Evolutionary conservation across 129 eudicot species (phyloP).

Genomic region (Escallonia rubra): DNA sequence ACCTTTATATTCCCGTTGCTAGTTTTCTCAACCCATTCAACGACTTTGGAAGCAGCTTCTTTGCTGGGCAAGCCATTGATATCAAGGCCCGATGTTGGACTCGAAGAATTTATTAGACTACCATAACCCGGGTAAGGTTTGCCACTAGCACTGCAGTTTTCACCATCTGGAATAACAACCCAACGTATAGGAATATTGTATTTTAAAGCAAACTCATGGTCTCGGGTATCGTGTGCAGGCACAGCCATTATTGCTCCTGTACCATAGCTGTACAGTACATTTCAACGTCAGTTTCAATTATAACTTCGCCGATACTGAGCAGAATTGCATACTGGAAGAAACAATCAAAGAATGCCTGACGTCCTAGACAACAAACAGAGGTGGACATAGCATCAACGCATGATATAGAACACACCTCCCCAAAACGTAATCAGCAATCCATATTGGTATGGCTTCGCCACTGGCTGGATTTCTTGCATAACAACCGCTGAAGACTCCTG

Average conservation of each 20-base stretch:
- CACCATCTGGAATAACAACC: constrained; percentile 72
- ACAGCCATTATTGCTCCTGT: constrained; percentile 99
- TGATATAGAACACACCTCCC: constrained; percentile 55
- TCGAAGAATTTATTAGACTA: constrained; percentile 63
- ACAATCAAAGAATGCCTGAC: not conserved
- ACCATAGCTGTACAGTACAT: constrained; percentile 66
- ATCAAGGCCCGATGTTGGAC: constrained; percentile 58
- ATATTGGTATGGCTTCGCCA: constrained; percentile 80
- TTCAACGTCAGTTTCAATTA: constrained; percentile 1
- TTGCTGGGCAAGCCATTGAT: constrained; percentile 74
- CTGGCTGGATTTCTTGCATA: constrained; percentile 90
- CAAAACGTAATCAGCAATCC: constrained; percentile 95
- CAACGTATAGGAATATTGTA: constrained; percentile 62
- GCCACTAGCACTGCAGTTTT: constrained; percentile 34
- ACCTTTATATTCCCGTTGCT: constrained; percentile 88
- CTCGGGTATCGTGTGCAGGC: constrained; percentile 96
- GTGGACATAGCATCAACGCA: too few species aligned
- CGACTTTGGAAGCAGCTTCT: constrained; percentile 67
- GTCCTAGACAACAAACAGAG: constrained; percentile 2
- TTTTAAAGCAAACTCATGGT: constrained; percentile 84
- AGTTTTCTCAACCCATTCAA: constrained; percentile 78
- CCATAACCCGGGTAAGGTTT: constrained; percentile 81
- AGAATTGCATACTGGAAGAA: not conserved
- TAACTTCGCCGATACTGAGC: not conserved
- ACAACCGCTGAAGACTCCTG: constrained; percentile 88